Evolutionary conservation across 768 basidiomycete genomes (phyloP), one percentile per base, ranked within the genome.

Genomic region (Rhodotorula sphaerocarpa): DNA sequence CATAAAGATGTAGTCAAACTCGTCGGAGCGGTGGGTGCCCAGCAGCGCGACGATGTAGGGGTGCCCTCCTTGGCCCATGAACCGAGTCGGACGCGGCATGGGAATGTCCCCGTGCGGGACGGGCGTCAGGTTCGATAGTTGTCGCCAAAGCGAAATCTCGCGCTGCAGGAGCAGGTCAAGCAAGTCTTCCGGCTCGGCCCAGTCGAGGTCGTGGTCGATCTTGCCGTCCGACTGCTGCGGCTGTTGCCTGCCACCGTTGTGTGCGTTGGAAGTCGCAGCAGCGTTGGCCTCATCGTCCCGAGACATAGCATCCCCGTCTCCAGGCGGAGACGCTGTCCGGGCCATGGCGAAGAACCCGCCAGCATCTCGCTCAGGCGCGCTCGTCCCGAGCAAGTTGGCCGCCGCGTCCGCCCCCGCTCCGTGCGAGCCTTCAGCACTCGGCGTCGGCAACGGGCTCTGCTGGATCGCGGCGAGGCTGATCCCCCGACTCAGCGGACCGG

Each of bases 11-110:
- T 82, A 90, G 70, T 86, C 84, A 55, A 85, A 83, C 61, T 82
- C 81, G 46, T 79, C 65, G 0, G 82, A 81, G 69, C 84, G 81
- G 55, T 80, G 76, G 23, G 77, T 76, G 46, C 82, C 79, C 74
- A 91, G 88, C 47, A 93, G 82, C 16, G 90, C 90, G 21, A 95
- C 81, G 65, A 91, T 82, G 71, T 91, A 85, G 72, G 90, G 87
- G 73, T 92, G 90, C 0, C 39, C 39, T 18, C 48, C 47, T 6
- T 25, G 36, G 12, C 25, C 34, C 27, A 34, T 36, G 31, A 31
- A 51, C 31, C 50, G 50, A 21, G 50, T 51, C n/a, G n/a, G 23
- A 33, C 12, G 25, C 21, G n/a, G 9, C 20, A 15, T 16, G 20
- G 20, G n/a, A 9, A 21, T 12, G 41, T 25, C 9, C 18, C 45